Base-by-base conservation (phyloP, 2,329 filamentous ascomycete species). In the Albophoma yamanashiensis region DNA sequence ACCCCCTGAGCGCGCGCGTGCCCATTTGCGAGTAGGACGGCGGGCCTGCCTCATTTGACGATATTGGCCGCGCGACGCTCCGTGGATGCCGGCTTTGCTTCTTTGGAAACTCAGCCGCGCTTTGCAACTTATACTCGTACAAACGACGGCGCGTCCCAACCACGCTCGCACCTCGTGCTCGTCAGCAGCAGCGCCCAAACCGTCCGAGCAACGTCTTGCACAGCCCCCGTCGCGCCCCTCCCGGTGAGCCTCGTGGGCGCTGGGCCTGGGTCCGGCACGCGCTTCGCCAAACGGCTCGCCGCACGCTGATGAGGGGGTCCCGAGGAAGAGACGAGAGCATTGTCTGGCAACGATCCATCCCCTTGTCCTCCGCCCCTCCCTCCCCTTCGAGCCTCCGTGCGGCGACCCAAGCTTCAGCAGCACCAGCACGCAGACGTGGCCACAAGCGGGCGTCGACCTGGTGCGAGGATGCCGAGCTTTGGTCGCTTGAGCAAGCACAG, bases 401-500 rank as follows among this genome's bases (percentile, higher is more conserved):
- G 31, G 57, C 38, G 57, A 63, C 59, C 58, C 53, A 62, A 45
- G 38, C 39, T 31, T 31, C 59, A 43, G 15, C 25, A 50, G 14
- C 45, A 47, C 11, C 43, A 50, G 45, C 27, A 31, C 15, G 25
- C 45, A 15, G 27, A 52, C 47, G 47, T 20, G 47, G 27, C 47
- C 27, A n/a, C 22, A 36, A 22, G 50, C 8, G 11, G 50, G 31
- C 50, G 50, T 53, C 27, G 20, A 7, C 42, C 39, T 27, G 22
- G 36, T 45, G 39, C 45, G 64, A 72, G 65, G 63, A 83, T 83
- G 81, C 79, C 77, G 68, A 73, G 73, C 72, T 83, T 83, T 73
- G 75, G 76, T 73, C 80, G 80, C 69, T 73, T 82, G 71, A 76
- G 78, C 70, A 82, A 76, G 75, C 78, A 81, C 71, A 78, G 76